phyloP scores from a whole-genome alignment of 352 stramenopile genomes.

The Globisporangium emineosum region DNA sequence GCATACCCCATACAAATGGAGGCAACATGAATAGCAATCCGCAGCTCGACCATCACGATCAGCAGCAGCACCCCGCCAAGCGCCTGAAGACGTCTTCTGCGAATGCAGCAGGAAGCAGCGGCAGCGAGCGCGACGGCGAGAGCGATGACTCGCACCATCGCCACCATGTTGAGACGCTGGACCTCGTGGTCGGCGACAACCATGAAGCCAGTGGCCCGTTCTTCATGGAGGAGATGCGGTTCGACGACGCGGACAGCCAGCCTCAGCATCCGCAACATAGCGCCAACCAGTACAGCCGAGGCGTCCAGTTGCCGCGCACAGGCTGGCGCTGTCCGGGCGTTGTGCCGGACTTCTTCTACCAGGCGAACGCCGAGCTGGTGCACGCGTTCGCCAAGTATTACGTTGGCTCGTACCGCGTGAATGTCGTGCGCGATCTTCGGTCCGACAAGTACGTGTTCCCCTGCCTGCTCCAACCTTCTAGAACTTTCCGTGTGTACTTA shows the following conservation, averaged over 20 bases:
- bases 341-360: slow-evolving; percentile 53
- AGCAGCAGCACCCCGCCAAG: slow-evolving; percentile 13
- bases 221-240: slow-evolving; percentile 29
- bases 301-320: slow-evolving; percentile 41
- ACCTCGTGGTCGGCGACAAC: slow-evolving; percentile 11
- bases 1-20: not conserved
- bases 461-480: not conserved
- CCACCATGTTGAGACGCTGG: slow-evolving; percentile 9
- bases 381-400: slow-evolving; percentile 70
- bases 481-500: not conserved
- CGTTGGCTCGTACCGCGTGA: slow-evolving; percentile 57
- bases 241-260: slow-evolving; percentile 14
- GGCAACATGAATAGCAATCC: not conserved
- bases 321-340: slow-evolving; percentile 63
- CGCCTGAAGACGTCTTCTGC: slow-evolving; percentile 18
- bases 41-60: not conserved
- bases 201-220: slow-evolving; percentile 16
- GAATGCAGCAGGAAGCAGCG: slow-evolving; percentile 14
- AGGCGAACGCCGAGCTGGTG: slow-evolving; percentile 42
- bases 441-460: slow-evolving; percentile 46
- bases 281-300: not conserved
- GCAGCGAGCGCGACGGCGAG: slow-evolving; percentile 17
- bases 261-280: not conserved
- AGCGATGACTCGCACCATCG: slow-evolving; percentile 17
- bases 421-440: slow-evolving; percentile 59